phyloP scores from a whole-genome alignment of 495 filamentous ascomycete genomes.

The Cercophora scortea region DNA sequence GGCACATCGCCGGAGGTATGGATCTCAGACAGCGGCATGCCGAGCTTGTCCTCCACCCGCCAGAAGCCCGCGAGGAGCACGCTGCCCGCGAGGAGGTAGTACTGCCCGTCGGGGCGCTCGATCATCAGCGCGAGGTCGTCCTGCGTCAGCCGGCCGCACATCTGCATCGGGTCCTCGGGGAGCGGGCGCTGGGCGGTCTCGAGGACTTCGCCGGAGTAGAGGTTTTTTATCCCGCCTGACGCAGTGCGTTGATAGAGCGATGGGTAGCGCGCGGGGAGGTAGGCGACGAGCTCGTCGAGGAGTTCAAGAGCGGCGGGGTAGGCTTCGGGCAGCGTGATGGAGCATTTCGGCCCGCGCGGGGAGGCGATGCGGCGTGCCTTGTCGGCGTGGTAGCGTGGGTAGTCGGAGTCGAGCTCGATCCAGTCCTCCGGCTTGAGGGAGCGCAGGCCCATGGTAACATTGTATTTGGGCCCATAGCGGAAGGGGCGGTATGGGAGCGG shows the following conservation, averaged over 20 bases:
- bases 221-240: slow-evolving; percentile 58
- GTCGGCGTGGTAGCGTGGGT: slow-evolving; percentile 63
- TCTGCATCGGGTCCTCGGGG: slow-evolving; percentile 76
- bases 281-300: slow-evolving; percentile 64
- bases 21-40: slow-evolving; percentile 76
- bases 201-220: slow-evolving; percentile 65
- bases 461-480: slow-evolving; percentile 62
- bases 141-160: slow-evolving; percentile 64
- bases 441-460: slow-evolving; percentile 78
- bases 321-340: slow-evolving; percentile 63
- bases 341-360: slow-evolving; percentile 65
- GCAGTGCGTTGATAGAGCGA: slow-evolving; percentile 57
- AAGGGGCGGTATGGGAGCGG: slow-evolving; percentile 82
- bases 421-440: slow-evolving; percentile 73
- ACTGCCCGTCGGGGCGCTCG: slow-evolving; percentile 68
- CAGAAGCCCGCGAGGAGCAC: slow-evolving; percentile 82
- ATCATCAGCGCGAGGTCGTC: slow-evolving; percentile 88
- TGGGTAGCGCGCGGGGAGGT: slow-evolving; percentile 78
- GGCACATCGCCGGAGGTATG: slow-evolving; percentile 79
- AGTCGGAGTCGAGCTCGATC: slow-evolving; percentile 88
- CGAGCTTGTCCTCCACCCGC: slow-evolving; percentile 77
- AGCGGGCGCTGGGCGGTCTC: slow-evolving; percentile 59
- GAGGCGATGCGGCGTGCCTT: slow-evolving; percentile 59
- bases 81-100: slow-evolving; percentile 74
- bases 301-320: slow-evolving; percentile 73